Base-by-base conservation (phyloP, 1,139 yeast species). In the Diutina pseudorugosa region DNA sequence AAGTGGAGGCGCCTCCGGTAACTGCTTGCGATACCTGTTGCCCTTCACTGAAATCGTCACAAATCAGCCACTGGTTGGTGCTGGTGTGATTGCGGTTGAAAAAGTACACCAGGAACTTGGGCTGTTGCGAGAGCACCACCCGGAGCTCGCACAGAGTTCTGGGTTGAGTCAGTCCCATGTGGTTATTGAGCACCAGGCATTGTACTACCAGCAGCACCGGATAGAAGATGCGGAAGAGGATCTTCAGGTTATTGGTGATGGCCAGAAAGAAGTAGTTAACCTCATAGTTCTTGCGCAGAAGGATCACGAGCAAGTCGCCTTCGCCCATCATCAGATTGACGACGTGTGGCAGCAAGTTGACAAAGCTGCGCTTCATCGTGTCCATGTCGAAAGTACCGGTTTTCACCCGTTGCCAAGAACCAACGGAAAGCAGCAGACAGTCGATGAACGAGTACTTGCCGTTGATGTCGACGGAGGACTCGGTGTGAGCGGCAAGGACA, bases 21-120 rank as follows among this genome's bases (percentile, higher is more conserved):
- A 71, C 79, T 0, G 93, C 91, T 56, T 73, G 76, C 55, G 80
- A 79, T 12, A 85, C 93, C 62, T 85, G 91, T 60, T 83, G 89
- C 23, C 87, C 90, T 59, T 85, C 93, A 55, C 88, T 82, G 59
- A 85, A 85, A 65, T 85, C 94, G 55, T 85, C 93, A 65, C 93
- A 85, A 27, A 84, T 81, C 2, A 86, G 81, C 94, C 94, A 85
- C 61, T 83, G 89, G 62, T 85, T 84, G 43, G 77, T 67, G 56
- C 72, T 71, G 49, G 77, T 70, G 62, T 72, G 58, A 66, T 71
- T 69, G 11, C 80, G 80, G 58, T 75, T 72, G 60, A 72, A 72
- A 62, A 85, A 85, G 61, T 81, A 83, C 1, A 85, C 93, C 1
- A 90, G 85, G 65, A 85, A 85, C 60, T 82, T 83, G 14, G 94